A percentile compares a stretch with the other conserved stretches of the same genome.
phyloP scores from a whole-genome alignment of 768 basidiomycete species.

The Lentinula boryana region DNA sequence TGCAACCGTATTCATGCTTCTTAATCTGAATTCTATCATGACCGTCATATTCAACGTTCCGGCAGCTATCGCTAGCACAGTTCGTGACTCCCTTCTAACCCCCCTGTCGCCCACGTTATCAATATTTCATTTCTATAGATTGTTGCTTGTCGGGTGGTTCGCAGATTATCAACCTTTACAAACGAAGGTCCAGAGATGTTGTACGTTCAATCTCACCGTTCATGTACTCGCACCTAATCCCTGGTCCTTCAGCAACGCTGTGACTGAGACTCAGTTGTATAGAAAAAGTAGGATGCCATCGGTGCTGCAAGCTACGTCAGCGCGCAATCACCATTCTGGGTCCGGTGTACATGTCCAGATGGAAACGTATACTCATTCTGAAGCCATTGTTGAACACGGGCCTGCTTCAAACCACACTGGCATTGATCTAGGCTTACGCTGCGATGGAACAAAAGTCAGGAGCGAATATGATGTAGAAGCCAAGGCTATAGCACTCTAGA shows the following conservation, averaged over 20 bases:
- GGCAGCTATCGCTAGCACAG: conserved; percentile 62
- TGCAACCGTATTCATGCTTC: conserved; percentile 58
- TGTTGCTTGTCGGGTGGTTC: conserved; percentile 55
- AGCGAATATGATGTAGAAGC: not conserved
- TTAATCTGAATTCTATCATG: conserved; percentile 68
- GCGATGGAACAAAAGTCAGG: not conserved
- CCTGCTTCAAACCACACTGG: not conserved
- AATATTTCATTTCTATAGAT: conserved; percentile 34
- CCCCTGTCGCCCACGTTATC: not conserved
- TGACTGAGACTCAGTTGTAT: conserved; percentile 28
- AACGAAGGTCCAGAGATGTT: conserved; percentile 42
- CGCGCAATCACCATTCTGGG: conserved; percentile 30
- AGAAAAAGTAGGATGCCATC: conserved; percentile 13
- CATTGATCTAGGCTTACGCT: not conserved
- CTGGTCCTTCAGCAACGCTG: conserved; percentile 11
- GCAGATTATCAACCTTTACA: conserved; percentile 57
- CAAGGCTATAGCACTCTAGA: conserved; percentile 1
- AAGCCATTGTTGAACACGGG: not conserved
- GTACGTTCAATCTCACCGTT: conserved; percentile 28
- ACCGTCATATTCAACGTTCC: conserved; percentile 71
- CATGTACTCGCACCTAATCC: conserved; percentile 3
- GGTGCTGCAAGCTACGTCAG: conserved; percentile 13
- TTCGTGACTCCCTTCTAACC: conserved; percentile 20
- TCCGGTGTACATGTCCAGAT: conserved; percentile 53
- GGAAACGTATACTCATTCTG: conserved; percentile 11